A percentile compares a stretch with the other conserved stretches of the same genome.
These are phyloP conservation scores for Pelargonium australe DNA, from an alignment of 441 rosid species.

Conservation along the genomic window DNA sequence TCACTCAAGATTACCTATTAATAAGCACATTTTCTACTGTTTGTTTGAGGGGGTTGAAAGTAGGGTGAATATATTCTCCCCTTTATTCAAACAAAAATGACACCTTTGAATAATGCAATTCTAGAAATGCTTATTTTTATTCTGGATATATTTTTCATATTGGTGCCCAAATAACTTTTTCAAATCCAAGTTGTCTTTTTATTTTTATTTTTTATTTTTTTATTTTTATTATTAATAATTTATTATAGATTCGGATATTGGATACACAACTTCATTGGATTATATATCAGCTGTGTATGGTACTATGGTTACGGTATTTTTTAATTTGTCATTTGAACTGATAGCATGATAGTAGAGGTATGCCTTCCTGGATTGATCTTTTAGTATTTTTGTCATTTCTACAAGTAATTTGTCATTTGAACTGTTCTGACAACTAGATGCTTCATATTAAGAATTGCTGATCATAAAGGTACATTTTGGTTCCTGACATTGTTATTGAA, in stretches of 20 bases:
- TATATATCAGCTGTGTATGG: not conserved
- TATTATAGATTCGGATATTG: not conserved
- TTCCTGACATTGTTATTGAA: conserved; percentile 19
- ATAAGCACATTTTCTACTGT: not conserved
- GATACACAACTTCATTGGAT: not conserved
- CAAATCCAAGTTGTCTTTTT: too few relatives aligned
- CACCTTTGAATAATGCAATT: not conserved
- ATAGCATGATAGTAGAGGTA: not conserved
- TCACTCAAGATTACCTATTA: not conserved
- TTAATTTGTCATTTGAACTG: not conserved
- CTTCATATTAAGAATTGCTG: not conserved
- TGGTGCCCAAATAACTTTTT: not conserved
- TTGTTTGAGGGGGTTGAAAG: not conserved
- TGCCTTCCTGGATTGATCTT: not conserved
- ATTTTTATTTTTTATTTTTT: too few relatives aligned
- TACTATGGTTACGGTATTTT: not conserved
- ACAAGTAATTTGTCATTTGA: not conserved
- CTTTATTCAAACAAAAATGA: not conserved
- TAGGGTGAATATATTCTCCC: not conserved
- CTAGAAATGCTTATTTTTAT: not conserved
- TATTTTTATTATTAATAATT: not conserved
- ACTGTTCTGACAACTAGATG: not conserved
- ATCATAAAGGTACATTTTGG: conserved; percentile 1
- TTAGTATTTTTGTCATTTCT: not conserved
- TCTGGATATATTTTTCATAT: not conserved